Conservation (phyloP, 1,284 basidiomycete genomes). For the Ustilago loliicola region DNA sequence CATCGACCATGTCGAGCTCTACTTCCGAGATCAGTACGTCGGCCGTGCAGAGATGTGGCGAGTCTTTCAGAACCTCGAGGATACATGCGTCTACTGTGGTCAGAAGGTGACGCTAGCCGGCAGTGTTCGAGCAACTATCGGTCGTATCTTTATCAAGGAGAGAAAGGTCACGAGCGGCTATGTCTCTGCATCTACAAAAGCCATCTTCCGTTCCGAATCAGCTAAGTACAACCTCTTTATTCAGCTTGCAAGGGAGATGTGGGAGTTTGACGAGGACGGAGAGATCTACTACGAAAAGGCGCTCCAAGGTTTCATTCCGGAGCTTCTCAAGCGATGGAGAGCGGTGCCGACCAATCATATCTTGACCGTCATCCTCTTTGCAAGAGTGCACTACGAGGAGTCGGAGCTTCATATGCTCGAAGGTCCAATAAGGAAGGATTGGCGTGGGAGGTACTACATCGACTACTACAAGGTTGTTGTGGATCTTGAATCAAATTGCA, state of each 20-base stretch:
- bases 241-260: constrained; percentile 94
- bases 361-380: constrained; percentile 93
- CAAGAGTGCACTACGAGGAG: constrained; percentile 90
- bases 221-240: constrained; percentile 87
- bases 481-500: constrained; percentile 86
- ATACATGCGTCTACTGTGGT: constrained; percentile 69
- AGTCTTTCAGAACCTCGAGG: constrained; percentile 61
- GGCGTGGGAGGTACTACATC: constrained; percentile 85
- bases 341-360: constrained; percentile 85
- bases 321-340: constrained; percentile 73
- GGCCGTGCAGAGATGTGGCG: constrained; percentile 70
- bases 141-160: constrained; percentile 66
- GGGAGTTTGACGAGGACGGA: constrained; percentile 97
- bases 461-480: constrained; percentile 88
- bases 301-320: constrained; percentile 76
- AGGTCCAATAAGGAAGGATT: constrained; percentile 78
- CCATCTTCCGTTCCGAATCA: constrained; percentile 86
- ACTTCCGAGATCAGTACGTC: constrained; percentile 69
- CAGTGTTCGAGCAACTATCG: constrained; percentile 66
- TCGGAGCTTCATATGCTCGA: constrained; percentile 65
- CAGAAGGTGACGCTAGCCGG: constrained; percentile 66
- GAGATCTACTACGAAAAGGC: constrained; percentile 90
- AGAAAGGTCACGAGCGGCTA: constrained; percentile 77
- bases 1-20: constrained; percentile 69
- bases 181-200: constrained; percentile 85